Evolutionary conservation across 192 early-diverging fungal species (phyloP).

Genomic region (Umbelopsis sp.): DNA sequence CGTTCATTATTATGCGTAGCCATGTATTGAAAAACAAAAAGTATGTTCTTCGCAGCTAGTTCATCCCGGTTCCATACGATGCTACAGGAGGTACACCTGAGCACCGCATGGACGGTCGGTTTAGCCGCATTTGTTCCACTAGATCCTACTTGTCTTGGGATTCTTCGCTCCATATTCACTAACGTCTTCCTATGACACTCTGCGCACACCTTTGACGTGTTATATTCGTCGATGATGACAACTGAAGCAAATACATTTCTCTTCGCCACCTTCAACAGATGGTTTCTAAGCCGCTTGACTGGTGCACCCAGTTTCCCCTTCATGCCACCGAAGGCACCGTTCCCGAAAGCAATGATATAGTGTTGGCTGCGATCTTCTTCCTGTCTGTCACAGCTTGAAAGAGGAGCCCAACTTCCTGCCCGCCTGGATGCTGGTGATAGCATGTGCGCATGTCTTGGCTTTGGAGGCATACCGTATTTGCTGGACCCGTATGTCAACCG

Average conservation of each 20-base stretch:
- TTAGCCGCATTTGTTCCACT: background rate
- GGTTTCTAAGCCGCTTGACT: background rate
- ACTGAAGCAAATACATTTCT: background rate
- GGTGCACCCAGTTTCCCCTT: background rate
- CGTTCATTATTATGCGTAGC: background rate
- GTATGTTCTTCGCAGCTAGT: background rate
- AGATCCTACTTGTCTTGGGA: background rate
- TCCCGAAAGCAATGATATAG: no score
- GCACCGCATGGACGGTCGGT: background rate
- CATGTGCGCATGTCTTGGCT: no score
- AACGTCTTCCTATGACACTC: background rate
- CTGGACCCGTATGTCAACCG: background rate
- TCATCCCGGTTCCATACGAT: conserved; percentile 11
- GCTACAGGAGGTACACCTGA: background rate
- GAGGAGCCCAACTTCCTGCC: no score
- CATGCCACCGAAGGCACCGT: background rate
- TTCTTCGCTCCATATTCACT: background rate
- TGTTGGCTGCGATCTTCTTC: no score
- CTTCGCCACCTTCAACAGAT: background rate
- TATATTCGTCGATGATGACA: background rate
- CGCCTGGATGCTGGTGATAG: no score
- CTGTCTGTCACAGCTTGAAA: no score
- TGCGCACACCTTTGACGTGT: background rate
- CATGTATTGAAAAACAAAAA: background rate
- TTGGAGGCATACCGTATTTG: no score